These are phyloP conservation scores for Eucalyptus melliodora DNA, from an alignment of 345 rosid genomes.

Conservation along the genomic window DNA sequence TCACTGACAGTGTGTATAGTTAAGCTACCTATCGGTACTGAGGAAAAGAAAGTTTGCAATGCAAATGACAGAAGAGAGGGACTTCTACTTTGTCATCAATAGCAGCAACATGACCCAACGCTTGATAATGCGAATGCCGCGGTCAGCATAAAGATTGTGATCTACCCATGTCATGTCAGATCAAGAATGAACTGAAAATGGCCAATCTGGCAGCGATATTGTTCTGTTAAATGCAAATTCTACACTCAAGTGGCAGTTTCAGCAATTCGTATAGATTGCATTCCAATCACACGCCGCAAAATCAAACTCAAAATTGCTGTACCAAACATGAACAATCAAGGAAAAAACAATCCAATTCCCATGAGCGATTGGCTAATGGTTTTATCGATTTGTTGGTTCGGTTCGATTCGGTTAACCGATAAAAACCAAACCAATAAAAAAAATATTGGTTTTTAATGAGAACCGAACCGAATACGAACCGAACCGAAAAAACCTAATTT, in stretches of 20 bases:
- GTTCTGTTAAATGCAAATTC: neutral
- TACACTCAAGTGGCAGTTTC: neutral
- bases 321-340: neutral
- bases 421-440: no score
- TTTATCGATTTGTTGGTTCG: no score
- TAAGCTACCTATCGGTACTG: neutral
- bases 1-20: neutral
- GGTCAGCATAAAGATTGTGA: neutral
- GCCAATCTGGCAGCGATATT: neutral
- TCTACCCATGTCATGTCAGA: neutral
- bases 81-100: neutral
- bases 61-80: neutral
- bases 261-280: neutral
- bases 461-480: no score
- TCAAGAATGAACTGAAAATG: neutral
- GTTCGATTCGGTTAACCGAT: no score
- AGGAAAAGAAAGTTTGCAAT: neutral
- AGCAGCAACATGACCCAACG: neutral
- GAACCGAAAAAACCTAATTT: no score
- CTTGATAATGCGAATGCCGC: neutral
- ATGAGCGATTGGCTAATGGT: no score
- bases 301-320: neutral
- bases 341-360: neutral
- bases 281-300: neutral
- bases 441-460: no score